phyloP scores from a whole-genome alignment of 257 asterid species.

The Scutellaria galericulata region DNA sequence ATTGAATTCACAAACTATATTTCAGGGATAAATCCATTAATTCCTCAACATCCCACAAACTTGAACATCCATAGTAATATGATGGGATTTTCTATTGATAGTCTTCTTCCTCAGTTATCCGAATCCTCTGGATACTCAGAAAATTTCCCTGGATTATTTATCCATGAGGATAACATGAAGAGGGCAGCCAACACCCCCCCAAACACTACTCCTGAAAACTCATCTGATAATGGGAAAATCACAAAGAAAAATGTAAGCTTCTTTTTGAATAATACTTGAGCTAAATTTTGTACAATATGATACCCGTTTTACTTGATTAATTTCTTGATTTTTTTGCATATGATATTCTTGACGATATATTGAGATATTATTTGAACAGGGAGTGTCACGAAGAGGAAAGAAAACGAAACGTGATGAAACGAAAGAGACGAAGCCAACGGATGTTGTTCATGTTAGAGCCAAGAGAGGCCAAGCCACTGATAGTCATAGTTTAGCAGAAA shows the following conservation, averaged over 20 bases:
- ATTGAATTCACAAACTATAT: background rate
- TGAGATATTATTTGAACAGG: constrained; percentile 27
- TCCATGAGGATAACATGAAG: constrained; percentile 39
- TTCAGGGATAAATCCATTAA: background rate
- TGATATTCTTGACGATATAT: background rate
- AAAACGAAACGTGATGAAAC: constrained; percentile 44
- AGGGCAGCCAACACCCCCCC: constrained; percentile 61
- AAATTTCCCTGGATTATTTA: constrained; percentile 40
- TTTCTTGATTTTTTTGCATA: background rate
- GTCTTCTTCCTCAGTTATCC: background rate
- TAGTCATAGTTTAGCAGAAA: constrained; percentile 94
- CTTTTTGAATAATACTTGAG: background rate
- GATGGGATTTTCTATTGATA: background rate
- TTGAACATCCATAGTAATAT: too few species aligned
- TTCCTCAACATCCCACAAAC: too few species aligned
- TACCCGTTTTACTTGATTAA: too few species aligned
- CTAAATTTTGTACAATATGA: background rate
- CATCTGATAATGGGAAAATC: constrained; percentile 47
- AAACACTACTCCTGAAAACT: constrained; percentile 61
- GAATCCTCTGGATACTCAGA: constrained; percentile 44
- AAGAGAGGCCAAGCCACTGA: constrained; percentile 91
- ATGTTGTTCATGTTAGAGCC: constrained; percentile 90
- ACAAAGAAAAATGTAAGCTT: constrained; percentile 50
- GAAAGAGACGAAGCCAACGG: constrained; percentile 47
- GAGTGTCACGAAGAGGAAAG: constrained; percentile 52